Conservation (phyloP, 2,329 filamentous ascomycete genomes). For the Malbranchea zuffiana region DNA sequence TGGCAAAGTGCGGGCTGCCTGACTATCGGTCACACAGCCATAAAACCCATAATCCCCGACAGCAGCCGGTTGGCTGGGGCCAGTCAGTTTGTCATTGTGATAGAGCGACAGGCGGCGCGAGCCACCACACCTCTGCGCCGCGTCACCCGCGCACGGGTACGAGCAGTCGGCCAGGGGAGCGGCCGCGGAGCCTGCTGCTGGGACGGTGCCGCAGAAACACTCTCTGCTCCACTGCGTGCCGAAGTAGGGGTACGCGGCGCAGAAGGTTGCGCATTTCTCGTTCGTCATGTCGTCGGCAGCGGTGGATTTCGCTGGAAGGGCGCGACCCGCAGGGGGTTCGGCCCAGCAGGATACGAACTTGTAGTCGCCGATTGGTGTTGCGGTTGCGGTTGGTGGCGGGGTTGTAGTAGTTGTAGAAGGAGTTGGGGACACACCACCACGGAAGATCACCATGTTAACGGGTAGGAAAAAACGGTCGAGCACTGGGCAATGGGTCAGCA, state of each 20-base stretch:
- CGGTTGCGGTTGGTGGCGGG: not conserved
- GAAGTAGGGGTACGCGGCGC: not conserved
- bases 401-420: not conserved
- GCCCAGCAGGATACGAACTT: not conserved
- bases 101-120: too few species aligned
- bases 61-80: not conserved
- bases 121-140: too few species aligned
- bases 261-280: not conserved
- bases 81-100: not conserved
- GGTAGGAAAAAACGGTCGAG: conserved; percentile 1
- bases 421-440: not conserved
- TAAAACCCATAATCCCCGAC: conserved; percentile 1
- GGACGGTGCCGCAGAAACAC: not conserved
- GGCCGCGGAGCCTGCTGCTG: not conserved
- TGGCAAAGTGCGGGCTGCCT: not conserved
- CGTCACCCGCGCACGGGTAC: too few species aligned
- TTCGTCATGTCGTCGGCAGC: not conserved
- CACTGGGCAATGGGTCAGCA: not conserved
- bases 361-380: not conserved
- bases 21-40: not conserved
- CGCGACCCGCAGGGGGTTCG: not conserved
- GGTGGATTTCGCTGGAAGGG: not conserved
- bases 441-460: not conserved
- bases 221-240: not conserved
- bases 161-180: not conserved